phyloP scores from a whole-genome alignment of 139 green algal genomes.

The Axilococcus clingmanii region DNA sequence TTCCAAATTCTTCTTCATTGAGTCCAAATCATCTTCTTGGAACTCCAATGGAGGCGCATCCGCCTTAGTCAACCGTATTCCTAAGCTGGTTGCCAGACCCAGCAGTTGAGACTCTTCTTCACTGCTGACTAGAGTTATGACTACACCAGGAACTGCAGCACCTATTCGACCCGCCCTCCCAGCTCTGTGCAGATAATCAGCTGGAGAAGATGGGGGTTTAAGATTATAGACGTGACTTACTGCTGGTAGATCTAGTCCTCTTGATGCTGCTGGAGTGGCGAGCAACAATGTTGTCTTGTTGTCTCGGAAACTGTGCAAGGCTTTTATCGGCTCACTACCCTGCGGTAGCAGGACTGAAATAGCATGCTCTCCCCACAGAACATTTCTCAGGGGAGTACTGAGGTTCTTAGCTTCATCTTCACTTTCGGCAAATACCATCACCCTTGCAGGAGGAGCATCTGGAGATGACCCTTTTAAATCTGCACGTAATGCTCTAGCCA shows the following conservation, averaged over 20 bases:
- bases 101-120: too few relatives aligned
- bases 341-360: conserved; percentile 67
- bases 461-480: conserved; percentile 40
- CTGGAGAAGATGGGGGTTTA: conserved; percentile 34
- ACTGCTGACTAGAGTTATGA: conserved; percentile 63
- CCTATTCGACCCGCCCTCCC: conserved; percentile 66
- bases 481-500: conserved; percentile 40
- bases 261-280: conserved; percentile 45
- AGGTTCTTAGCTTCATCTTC: conserved; percentile 36
- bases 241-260: conserved; percentile 76
- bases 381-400: conserved; percentile 47
- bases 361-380: conserved; percentile 68
- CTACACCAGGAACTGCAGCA: conserved; percentile 31
- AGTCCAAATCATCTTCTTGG: too few relatives aligned
- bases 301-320: conserved; percentile 65
- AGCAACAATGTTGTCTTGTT: conserved; percentile 55
- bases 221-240: conserved; percentile 80
- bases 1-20: too few relatives aligned
- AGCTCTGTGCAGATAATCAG: conserved; percentile 71
- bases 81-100: too few relatives aligned
- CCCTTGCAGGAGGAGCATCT: conserved; percentile 40
- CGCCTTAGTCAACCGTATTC: too few relatives aligned
- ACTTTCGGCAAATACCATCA: conserved; percentile 52
- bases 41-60: too few relatives aligned
- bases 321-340: conserved; percentile 60